Percentiles rank a stretch among this genome's conserved stretches.
Conservation (phyloP, 768 basidiomycete species). For the Suillus bovinus region DNA sequence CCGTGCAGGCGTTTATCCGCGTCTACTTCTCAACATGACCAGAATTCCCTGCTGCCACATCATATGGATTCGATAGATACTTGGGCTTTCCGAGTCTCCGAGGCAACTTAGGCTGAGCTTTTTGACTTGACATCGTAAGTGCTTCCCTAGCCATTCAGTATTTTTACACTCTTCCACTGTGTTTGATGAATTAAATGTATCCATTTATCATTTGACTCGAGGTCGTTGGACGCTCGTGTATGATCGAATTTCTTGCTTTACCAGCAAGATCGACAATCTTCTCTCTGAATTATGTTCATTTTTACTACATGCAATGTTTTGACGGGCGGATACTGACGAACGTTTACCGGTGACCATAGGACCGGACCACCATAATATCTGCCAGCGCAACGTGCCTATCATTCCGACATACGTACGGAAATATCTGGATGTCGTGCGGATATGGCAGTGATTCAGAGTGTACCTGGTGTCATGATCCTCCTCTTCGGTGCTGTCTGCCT, state of each 20-base stretch:
- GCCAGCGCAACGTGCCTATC: conserved; percentile 1
- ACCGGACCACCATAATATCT: conserved; percentile 5
- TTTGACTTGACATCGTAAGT: not conserved
- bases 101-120: not conserved
- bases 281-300: conserved; percentile 31
- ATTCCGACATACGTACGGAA: conserved; percentile 1
- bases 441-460: not conserved
- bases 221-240: conserved; percentile 31
- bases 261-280: conserved; percentile 28
- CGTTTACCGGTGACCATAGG: not conserved
- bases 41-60: not conserved
- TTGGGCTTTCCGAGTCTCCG: not conserved
- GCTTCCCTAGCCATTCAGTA: not conserved
- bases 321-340: conserved; percentile 12
- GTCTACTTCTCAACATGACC: not conserved
- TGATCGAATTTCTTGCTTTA: conserved; percentile 23
- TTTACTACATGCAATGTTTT: conserved; percentile 9
- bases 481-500: not conserved
- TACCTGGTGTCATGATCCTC: not conserved
- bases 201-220: conserved; percentile 17
- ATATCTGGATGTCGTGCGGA: not conserved
- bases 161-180: not conserved
- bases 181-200: conserved; percentile 2
- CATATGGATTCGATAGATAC: not conserved
- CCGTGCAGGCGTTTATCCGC: not conserved